Percentiles rank a stretch among this genome's conserved stretches.
These are phyloP conservation scores for Yueomyces sinensis DNA, from an alignment of 805 yeast species.

Conservation along the genomic window DNA sequence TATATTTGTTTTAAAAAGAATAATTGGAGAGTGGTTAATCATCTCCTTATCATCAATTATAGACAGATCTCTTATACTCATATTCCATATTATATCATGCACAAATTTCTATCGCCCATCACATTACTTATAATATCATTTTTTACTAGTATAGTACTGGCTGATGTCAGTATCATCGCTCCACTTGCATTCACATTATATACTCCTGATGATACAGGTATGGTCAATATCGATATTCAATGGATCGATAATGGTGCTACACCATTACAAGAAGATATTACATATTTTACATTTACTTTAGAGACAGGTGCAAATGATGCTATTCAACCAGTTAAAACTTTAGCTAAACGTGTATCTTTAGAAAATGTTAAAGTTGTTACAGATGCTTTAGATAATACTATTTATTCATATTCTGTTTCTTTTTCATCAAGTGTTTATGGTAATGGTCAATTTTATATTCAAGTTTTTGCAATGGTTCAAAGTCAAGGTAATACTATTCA, in stretches of 20 bases:
- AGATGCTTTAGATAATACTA: constrained; percentile 8
- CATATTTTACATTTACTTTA: constrained; percentile 37
- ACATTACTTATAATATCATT: no score
- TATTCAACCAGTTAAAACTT: constrained; percentile 28
- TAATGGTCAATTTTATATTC: constrained; percentile 62
- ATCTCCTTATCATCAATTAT: no score
- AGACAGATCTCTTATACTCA: no score
- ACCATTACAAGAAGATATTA: constrained; percentile 34
- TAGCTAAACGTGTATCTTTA: constrained; percentile 21
- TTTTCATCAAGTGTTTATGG: constrained; percentile 35
- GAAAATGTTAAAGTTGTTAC: constrained; percentile 12
- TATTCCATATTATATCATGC: no score
- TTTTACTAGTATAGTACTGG: no score
- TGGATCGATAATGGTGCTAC: constrained; percentile 46
- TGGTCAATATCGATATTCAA: constrained; percentile 18
- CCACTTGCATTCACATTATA: constrained; percentile 14
- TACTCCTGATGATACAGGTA: constrained; percentile 14
- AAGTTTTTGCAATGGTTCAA: constrained; percentile 36
- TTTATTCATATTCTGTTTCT: constrained; percentile 28
- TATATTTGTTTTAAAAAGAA: no score
- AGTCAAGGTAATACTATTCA: constrained; percentile 39
- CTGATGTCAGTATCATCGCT: constrained; percentile 14
- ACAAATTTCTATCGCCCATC: no score
- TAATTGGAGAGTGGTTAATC: no score
- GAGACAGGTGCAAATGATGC: constrained; percentile 54